Evolutionary conservation across 2,329 filamentous ascomycete species (phyloP).

Genomic region (Rutstroemia sp.): DNA sequence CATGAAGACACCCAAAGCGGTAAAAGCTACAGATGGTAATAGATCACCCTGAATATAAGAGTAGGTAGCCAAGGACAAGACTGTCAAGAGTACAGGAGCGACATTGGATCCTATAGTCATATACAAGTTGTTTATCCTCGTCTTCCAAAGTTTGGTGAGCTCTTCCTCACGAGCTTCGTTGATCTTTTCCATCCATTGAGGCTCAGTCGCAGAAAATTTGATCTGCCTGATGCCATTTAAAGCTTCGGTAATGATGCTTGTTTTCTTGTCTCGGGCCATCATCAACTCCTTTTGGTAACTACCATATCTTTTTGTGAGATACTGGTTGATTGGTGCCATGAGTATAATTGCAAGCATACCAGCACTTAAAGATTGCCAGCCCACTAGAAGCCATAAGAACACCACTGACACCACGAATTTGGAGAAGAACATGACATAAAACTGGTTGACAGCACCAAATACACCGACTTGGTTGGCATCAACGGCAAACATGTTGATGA

Average conservation of each 20-base stretch:
- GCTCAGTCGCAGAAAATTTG: constrained; percentile 70
- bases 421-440: constrained; percentile 52
- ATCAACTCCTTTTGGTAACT: constrained; percentile 59
- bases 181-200: constrained; percentile 65
- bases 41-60: constrained; percentile 54
- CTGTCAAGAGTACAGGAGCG: constrained; percentile 65
- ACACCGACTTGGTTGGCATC: constrained; percentile 60
- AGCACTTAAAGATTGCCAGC: constrained; percentile 58
- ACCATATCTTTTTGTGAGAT: constrained; percentile 55
- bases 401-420: constrained; percentile 56
- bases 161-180: constrained; percentile 57
- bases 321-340: constrained; percentile 59
- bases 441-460: constrained; percentile 54
- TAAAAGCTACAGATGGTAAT: constrained; percentile 69
- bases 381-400: constrained; percentile 62
- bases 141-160: constrained; percentile 53
- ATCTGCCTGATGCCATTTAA: constrained; percentile 73
- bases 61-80: constrained; percentile 61
- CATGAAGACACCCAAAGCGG: constrained; percentile 65
- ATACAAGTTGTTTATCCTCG: constrained; percentile 14
- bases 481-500: constrained; percentile 68
- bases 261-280: constrained; percentile 66
- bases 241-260: constrained; percentile 65
- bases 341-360: constrained; percentile 56
- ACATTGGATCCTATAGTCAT: constrained; percentile 49